Base-by-base conservation (phyloP, 306 rosid species). In the Cyamopsis tetragonoloba region DNA sequence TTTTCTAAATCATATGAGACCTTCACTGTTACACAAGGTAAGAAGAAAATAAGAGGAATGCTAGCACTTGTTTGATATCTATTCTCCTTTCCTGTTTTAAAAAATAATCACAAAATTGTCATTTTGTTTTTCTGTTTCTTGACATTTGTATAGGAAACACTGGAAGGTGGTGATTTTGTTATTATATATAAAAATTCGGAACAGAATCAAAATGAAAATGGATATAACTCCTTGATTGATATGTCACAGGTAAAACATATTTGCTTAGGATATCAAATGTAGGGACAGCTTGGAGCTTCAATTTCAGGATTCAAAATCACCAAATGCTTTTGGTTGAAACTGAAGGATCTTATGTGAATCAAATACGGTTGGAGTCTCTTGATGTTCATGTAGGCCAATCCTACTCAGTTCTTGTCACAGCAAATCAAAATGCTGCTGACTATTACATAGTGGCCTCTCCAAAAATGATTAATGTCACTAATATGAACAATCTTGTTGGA, bases 351-450 rank as follows among this genome's bases (percentile, higher is more conserved):
- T 86, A 86, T 75, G 83, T 85, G 19, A 73, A 77, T 67, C 89
- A 86, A 70, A 86, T 77, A 43, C 12, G 47, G 19, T 57, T 87
- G 69, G 88, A 86, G 19, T 89, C 98, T 39, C 86, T 92, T 62
- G 96, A 87, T 75, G 87, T 89, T 13, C 98, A 92, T 71, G 89
- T 92, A 15, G 98, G 96, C 24, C 91, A 92, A 66, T 92, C 98
- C 71, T 87, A 85, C 67, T 85, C 91, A 1, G 88, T 89, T 77
- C 91, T 92, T 42, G 88, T 92, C 70, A 84, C 89, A 9, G 86
- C 88, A 38, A 51, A 86, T 65, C 92, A 92, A 79, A 63, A 19
- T 31, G 86, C 76, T 9, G 83, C 87, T 50, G 96, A 87, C 68
- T 89, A 84, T 35, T 83, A 81, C 82, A 81, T 89, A 39, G 89